Evolutionary conservation across 2,329 filamentous ascomycete genomes (phyloP), one percentile per base, ranked within the genome.

Genomic region (Samsoniella hepiali): DNA sequence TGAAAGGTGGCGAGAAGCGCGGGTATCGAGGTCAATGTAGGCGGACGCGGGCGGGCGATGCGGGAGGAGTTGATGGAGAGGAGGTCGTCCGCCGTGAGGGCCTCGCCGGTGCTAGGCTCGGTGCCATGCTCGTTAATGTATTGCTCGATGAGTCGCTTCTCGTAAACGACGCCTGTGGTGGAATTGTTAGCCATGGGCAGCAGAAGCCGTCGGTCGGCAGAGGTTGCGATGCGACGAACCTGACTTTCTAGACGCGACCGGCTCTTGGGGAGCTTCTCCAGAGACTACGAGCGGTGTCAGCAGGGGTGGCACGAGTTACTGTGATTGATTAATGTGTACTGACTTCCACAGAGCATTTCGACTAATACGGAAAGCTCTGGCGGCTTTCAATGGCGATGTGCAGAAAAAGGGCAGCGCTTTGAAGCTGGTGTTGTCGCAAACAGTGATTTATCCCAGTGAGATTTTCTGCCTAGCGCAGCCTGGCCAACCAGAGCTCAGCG

Each of bases 1-100:
- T 99, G 95, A 76, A 99, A 98, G 45, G 93, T 90, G 57, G 91
- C 90, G 63, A 99, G 89, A 63, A 99, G 86, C 22, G 95, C 93
- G 29, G 95, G 95, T 73, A 99, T 97, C 44, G 95, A 99, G 62
- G 95, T 98, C 71, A 98, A 87, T 40, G 92, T 93, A 38, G 95
- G 94, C 64, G 95, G 93, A 72, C 95, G 87, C 58, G 95, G 94
- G 70, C 91, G 90, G 66, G 97, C 91, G 69, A 92, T 85, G 78
- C 90, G 88, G 69, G 90, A 84, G 64, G 91, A 88, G 79, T 95
- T 92, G 76, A 99, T 84, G 67, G 93, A 88, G 72, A 99, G 84
- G 65, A 99, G 86, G 76, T 99, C 95, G 68, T 96, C 91, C 65
- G 84, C 76, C 62, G 90, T 85, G 62, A 98, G 85, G 63, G 94